Base-by-base conservation (phyloP, 495 filamentous ascomycete species). In the Penicillium coffeae region DNA sequence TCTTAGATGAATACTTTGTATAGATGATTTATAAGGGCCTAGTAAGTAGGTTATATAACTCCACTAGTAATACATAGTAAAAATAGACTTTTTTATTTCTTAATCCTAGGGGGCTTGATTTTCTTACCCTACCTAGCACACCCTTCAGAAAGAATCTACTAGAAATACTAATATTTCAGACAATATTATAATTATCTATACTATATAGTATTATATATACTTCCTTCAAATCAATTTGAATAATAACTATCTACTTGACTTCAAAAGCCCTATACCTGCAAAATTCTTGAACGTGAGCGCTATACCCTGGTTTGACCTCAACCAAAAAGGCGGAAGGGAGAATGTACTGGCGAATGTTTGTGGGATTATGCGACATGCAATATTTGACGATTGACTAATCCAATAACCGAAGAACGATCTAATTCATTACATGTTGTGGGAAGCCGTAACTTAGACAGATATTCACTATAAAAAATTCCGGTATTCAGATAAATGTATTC, bases 121-220 rank as follows among this genome's bases (percentile, higher is more conserved):
- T 30, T 10, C 25, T 10, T 10, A 4, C 25, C 25, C 25, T 10
- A 5, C 25, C 25, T 30, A 5, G 25, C 4, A 30, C 25, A 30
- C 25, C 25, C 25, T 30, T 10, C 25, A 10, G 25, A 30, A 10
- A 30, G 25, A 30, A 4, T 30, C 10, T 10, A 4, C 25, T 5
- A 5, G 10, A 30, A 30, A 30, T 30, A 39, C 45, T 54, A 35
- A 54, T 13, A 41, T 44, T 33, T 34, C 19, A 20, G 8, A 22
- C 19, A 58, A 43, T 1, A 38, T 55, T 9, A 49, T 59, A 22
- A n/a, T 55, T 18, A 59, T 55, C 6, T 22, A 54, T 45, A 44
- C 47, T 37, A 45, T 54, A 15, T 54, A 57, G 45, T 48, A 60
- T 22, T 57, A 52, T 21, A 48, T 57, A 21, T 55, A 50, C 50